Percentiles rank a stretch among this genome's conserved stretches.
phyloP scores from a whole-genome alignment of 2,329 filamentous ascomycete genomes.

The Simplicillium sp. region DNA sequence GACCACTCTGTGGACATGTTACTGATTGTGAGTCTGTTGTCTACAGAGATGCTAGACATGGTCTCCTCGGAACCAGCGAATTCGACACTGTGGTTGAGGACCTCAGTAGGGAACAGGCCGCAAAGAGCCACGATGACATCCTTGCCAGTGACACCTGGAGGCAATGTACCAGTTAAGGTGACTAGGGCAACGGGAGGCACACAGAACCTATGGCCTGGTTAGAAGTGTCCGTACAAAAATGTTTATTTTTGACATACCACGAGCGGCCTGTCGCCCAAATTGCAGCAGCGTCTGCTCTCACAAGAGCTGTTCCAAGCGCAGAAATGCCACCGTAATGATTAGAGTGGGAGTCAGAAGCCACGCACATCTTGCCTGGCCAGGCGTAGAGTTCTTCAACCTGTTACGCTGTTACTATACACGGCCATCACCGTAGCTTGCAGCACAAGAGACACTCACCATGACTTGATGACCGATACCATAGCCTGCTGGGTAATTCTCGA shows the following conservation, averaged over 20 bases:
- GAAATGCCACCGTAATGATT: slow-evolving; percentile 81
- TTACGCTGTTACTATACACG: slow-evolving; percentile 1
- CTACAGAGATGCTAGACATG: slow-evolving; percentile 59
- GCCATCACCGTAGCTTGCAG: background rate
- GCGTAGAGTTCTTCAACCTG: slow-evolving; percentile 71
- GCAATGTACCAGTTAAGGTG: slow-evolving; percentile 65
- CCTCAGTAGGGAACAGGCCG: slow-evolving; percentile 78
- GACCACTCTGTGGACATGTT: slow-evolving; percentile 80
- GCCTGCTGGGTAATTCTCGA: slow-evolving; percentile 69
- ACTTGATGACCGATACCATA: slow-evolving; percentile 85
- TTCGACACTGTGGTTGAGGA: slow-evolving; percentile 85
- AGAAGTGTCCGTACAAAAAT: background rate
- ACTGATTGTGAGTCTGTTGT: slow-evolving; percentile 59
- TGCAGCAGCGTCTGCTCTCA: slow-evolving; percentile 76
- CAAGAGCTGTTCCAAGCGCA: slow-evolving; percentile 69
- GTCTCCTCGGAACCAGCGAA: slow-evolving; percentile 77
- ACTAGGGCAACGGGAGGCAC: slow-evolving; percentile 77
- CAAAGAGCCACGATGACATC: slow-evolving; percentile 89
- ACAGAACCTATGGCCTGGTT: slow-evolving; percentile 58
- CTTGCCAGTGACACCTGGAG: slow-evolving; percentile 77
- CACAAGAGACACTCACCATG: slow-evolving; percentile 32
- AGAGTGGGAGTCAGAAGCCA: slow-evolving; percentile 69
- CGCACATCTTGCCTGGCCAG: slow-evolving; percentile 77
- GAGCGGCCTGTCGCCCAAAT: slow-evolving; percentile 78
- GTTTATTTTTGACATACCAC: background rate